Base-by-base conservation (phyloP, 495 filamentous ascomycete species). In the Cairneyella variabilis region DNA sequence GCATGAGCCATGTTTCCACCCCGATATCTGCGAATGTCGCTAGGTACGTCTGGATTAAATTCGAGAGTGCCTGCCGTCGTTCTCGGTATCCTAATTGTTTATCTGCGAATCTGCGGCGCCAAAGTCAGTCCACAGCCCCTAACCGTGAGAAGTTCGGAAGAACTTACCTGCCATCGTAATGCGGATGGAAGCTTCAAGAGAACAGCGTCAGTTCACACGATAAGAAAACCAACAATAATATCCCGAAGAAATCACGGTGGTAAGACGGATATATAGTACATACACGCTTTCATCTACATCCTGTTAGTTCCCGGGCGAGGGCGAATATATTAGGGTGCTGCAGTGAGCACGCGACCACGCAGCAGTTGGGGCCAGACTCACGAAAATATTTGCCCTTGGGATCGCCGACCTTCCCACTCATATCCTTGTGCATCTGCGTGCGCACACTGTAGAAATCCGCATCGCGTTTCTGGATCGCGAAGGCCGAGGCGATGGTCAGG, bases 1-100 rank as follows among this genome's bases (percentile, higher is more conserved):
- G 90, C 50, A 89, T 88, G 57, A 95, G 79, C 90, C 90, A 95
- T 16, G 89, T 91, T 63, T 90, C 86, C 43, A 89, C 66, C 0
- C 77, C 76, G 39, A 89, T 75, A 41, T 80, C 71, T 21, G 71
- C 63, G 53, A 87, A 83, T 48, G 80, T 85, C 17, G 80, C 71
- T 16, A 92, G 72, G 70, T 90, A 93, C 23, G 88, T 79, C 43
- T 83, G 82, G 53, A 91, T 77, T 57, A 93, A 79, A 60, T 86
- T 53, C 59, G 63, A 43, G 57, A 73, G 42, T 0, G 65, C 68
- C n/a, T 46, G 43, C 42, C 54, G 65, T 40, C 76, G 77, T 50
- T 83, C 68, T 20, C 72, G 65, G 41, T 75, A 73, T 5, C 69
- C 62, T 12, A 84, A 70, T 21, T 66, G 48, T 17, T 64, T 36